phyloP scores from a whole-genome alignment of 2,329 filamentous ascomycete species.

The Cucurbitaria berberidis region DNA sequence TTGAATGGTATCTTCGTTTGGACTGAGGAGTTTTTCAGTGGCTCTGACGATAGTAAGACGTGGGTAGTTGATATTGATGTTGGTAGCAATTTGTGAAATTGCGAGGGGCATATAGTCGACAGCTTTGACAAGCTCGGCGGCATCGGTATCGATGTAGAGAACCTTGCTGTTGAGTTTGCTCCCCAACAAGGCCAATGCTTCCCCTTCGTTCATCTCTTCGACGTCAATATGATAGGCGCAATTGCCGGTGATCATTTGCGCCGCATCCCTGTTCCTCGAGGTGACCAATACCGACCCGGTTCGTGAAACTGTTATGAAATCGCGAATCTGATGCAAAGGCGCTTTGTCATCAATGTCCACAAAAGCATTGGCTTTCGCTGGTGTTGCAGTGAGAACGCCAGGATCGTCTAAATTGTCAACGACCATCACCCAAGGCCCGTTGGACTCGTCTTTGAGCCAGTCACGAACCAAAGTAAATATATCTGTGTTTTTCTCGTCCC shows the following conservation, averaged over 20 bases:
- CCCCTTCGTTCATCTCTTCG: slow-evolving; percentile 19
- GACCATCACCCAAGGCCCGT: slow-evolving; percentile 24
- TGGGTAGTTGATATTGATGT: slow-evolving; percentile 23
- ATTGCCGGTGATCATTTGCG: slow-evolving; percentile 22
- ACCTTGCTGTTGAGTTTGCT: slow-evolving; percentile 7
- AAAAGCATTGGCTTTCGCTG: no score
- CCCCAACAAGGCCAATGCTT: slow-evolving; percentile 15
- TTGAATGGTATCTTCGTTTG: slow-evolving; percentile 28
- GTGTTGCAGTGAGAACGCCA: background rate
- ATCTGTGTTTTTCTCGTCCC: slow-evolving; percentile 15
- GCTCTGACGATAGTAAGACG: background rate
- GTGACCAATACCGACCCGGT: slow-evolving; percentile 23
- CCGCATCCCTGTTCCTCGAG: slow-evolving; percentile 18
- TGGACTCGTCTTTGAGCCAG: slow-evolving; percentile 21
- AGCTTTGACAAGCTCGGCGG: slow-evolving; percentile 5
- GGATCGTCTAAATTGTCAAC: no score
- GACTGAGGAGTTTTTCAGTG: slow-evolving; percentile 41
- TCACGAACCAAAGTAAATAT: slow-evolving; percentile 14
- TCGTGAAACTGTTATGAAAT: slow-evolving; percentile 17
- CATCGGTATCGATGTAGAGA: background rate
- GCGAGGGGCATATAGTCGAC: slow-evolving; percentile 24
- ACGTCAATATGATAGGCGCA: slow-evolving; percentile 10
- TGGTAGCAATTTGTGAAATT: slow-evolving; percentile 33
- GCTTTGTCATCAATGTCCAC: no score
- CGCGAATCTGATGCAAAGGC: background rate